Evolutionary conservation across 805 yeast species (phyloP).

Genomic region (Yamadazyma laniorum): DNA sequence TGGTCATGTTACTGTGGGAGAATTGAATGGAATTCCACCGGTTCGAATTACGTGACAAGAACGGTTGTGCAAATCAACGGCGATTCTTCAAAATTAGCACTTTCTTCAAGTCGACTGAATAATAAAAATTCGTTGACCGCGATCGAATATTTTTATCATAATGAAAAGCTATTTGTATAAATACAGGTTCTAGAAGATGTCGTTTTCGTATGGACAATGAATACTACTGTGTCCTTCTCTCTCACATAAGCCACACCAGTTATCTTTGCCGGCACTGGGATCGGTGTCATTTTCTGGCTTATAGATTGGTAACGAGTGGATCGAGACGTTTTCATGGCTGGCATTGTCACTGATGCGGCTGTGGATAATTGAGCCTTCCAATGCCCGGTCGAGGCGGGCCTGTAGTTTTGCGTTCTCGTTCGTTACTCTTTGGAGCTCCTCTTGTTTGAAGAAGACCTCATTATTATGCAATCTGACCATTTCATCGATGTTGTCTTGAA

Average conservation of each 20-base stretch:
- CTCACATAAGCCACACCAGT: slow-evolving; percentile 95
- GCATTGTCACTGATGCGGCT: slow-evolving; percentile 9
- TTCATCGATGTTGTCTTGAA: slow-evolving; percentile 43
- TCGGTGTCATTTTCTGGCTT: slow-evolving; percentile 50
- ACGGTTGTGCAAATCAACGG: too few species aligned
- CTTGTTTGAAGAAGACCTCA: slow-evolving; percentile 27
- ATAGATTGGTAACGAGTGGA: slow-evolving; percentile 42
- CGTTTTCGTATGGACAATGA: slow-evolving; percentile 83
- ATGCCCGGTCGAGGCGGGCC: slow-evolving; percentile 19
- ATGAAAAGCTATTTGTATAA: too few species aligned
- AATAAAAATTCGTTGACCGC: too few species aligned
- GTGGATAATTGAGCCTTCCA: slow-evolving; percentile 11
- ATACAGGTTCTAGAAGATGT: slow-evolving; percentile 37
- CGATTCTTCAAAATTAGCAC: too few species aligned
- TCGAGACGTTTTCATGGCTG: slow-evolving; percentile 11
- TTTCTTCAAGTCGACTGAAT: too few species aligned
- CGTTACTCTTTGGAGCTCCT: slow-evolving; percentile 23
- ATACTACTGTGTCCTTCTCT: slow-evolving; percentile 82
- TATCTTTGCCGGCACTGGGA: slow-evolving; percentile 68
- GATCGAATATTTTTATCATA: too few species aligned
- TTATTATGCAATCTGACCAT: slow-evolving; percentile 38
- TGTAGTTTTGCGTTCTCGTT: slow-evolving; percentile 22
- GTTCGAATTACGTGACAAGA: too few species aligned
- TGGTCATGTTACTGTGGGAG: too few species aligned
- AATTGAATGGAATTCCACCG: too few species aligned